Conservation (phyloP, 148 eudicot genomes). For the Rhododendron williamsianum region DNA sequence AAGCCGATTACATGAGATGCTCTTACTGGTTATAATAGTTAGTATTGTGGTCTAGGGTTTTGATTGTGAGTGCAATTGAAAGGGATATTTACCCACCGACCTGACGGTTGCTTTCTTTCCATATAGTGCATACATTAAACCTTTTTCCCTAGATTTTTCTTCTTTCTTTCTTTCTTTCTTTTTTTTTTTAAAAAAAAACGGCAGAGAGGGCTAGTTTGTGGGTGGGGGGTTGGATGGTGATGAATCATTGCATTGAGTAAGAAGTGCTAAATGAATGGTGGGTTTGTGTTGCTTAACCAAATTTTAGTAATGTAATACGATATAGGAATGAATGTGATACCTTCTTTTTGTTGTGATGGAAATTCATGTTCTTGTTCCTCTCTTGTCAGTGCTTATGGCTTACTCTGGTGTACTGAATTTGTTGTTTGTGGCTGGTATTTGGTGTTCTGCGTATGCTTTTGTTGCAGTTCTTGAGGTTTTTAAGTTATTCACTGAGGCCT, state of each 20-base stretch:
- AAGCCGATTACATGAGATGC: neutral
- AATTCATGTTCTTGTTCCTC: constrained; percentile 12
- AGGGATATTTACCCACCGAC: neutral
- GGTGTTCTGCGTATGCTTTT: constrained; percentile 33
- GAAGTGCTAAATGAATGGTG: neutral
- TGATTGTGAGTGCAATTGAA: neutral
- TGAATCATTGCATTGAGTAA: neutral
- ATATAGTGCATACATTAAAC: neutral
- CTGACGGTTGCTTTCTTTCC: neutral
- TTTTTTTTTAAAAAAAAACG: neutral
- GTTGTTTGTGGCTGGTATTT: constrained; percentile 29
- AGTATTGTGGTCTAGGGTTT: neutral
- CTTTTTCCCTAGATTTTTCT: neutral
- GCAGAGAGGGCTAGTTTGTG: neutral
- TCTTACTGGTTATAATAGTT: neutral
- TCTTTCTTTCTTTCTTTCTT: no score
- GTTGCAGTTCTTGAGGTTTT: constrained; percentile 31
- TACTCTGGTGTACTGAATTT: constrained; percentile 23
- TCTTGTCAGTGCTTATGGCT: constrained; percentile 30
- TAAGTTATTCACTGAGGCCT: constrained; percentile 15
- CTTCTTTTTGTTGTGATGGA: neutral
- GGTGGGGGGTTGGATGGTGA: neutral
- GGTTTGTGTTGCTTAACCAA: neutral
- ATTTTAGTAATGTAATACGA: neutral
- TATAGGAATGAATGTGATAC: neutral